Base-by-base conservation (phyloP, 1,284 basidiomycete species). In the Boletus semigastroideus region DNA sequence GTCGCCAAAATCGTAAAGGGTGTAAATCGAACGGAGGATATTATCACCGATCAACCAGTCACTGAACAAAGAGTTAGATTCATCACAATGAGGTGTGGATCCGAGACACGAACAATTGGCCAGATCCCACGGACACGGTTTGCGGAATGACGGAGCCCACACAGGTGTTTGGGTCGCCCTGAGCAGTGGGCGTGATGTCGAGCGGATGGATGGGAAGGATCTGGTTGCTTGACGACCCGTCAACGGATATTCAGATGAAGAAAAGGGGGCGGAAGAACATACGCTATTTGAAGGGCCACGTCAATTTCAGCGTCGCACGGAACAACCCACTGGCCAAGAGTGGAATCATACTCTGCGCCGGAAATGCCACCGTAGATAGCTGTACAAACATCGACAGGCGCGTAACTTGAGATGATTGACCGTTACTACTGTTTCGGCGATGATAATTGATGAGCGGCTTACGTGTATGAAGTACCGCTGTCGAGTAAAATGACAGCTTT, bases 1-100 rank as follows among this genome's bases (percentile, higher is more conserved):
- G 70, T 92, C 87, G 20, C 92, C 92, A 64, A 90, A 92, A 69
- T 94, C 87, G 67, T 93, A 94, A 48, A 94, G 74, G 14, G 90
- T 82, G 72, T 94, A 94, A 38, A 90, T 72, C 9, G 90, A 90
- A 49, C 92, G 88, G 53, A 92, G 77, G 65, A 90, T 78, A 61
- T 87, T 90, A 68, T 88, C 89, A 31, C 92, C 92, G 42, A 94
- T 70, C 48, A 94, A 75, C 83, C 86, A 87, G 64, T 91, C 88
- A 63, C 87, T 90, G 30, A 20, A 40, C 36, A 45, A 39, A 28
- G 34, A 39, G 52, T 63, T 28, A 53, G 52, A 46, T 34, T 16
- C 42, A 27, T 49, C 30, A 31, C 25, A 5, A 27, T 41, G 20
- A 46, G 42, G 27, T 46, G 55, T 22, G 34, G 28, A 49, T n/a